Base-by-base conservation (phyloP, 768 basidiomycete species). In the Suillus sp. region DNA sequence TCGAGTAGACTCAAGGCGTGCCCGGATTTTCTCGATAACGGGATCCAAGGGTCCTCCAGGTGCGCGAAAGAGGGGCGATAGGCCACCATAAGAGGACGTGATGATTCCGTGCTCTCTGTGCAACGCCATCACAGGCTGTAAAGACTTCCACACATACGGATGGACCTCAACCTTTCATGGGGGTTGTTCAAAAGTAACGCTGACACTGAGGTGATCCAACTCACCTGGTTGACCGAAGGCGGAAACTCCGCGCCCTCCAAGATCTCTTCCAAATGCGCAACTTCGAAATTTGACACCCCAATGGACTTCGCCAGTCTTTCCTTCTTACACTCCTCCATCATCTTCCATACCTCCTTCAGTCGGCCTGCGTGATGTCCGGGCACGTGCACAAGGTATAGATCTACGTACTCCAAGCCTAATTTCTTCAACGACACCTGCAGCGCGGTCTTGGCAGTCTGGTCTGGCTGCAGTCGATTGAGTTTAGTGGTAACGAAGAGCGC, bases 191-290 rank as follows among this genome's bases (percentile, higher is more conserved):
- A 38, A 25, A 45, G 34, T 32, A 54, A 40, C 30, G 53, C 51
- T 37, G 61, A 14, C 16, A 38, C 42, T 20, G 37, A 32, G 35
- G 56, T 35, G 18, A 18, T 18, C 67, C 65, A 4, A n/a, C 37
- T 10, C 30, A 86, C 89, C 78, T 92, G 90, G 69, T 93, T 91
- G 45, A 88, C 88, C 1, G 84, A 87, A 4, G 90, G 91, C 42
- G 80, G 84, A 67, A 87, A 74, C 40, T 75, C 78, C 1, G 86
- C 86, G 0, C 73, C 70, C 67, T 82, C 83, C 59, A 86, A 60
- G 4, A 91, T 65, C 3, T 72, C 72, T 68, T 88, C 77, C 20
- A 92, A 77, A 55, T 86, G 74, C 1, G 78, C 71, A 37, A 89
- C 65, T 4, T 69, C 71, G 71, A 88, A 91, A 74, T 92, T 92